phyloP scores from a whole-genome alignment of 164 flowering plant species.

The Kalanchoe fedtschenkoi region DNA sequence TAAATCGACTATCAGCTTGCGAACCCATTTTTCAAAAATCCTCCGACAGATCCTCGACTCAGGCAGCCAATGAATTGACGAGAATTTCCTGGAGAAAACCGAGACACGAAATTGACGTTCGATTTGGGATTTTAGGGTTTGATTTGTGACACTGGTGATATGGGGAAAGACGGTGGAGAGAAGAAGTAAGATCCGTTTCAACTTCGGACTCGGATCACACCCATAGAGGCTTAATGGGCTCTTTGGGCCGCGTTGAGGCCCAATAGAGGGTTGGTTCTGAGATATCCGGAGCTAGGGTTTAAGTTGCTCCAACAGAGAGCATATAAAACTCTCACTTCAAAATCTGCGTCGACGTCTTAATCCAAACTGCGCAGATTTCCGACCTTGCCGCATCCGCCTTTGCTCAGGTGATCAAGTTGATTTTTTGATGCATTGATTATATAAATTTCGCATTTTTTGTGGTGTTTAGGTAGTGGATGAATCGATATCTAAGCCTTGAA shows the following conservation, averaged over 20 bases:
- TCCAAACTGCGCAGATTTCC: neutral
- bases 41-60: neutral
- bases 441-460: too few relatives aligned
- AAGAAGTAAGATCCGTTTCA: neutral
- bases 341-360: neutral
- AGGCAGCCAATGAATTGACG: neutral
- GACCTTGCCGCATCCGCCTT: neutral
- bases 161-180: slow-evolving; percentile 11
- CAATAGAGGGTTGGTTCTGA: neutral
- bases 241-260: neutral
- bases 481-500: neutral
- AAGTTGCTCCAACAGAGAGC: neutral
- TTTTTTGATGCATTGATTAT: too few relatives aligned
- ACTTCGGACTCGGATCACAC: neutral
- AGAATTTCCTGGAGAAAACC: neutral
- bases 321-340: neutral
- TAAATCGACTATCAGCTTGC: neutral
- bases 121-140: neutral
- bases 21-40: neutral
- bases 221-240: too few relatives aligned
- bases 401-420: slow-evolving; percentile 3
- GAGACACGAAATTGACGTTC: neutral
- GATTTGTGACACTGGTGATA: slow-evolving; percentile 13
- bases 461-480: neutral
- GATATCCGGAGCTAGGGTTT: neutral